phyloP scores from a whole-genome alignment of 1,139 yeast genomes.

The Suhomyces yuchorum region DNA sequence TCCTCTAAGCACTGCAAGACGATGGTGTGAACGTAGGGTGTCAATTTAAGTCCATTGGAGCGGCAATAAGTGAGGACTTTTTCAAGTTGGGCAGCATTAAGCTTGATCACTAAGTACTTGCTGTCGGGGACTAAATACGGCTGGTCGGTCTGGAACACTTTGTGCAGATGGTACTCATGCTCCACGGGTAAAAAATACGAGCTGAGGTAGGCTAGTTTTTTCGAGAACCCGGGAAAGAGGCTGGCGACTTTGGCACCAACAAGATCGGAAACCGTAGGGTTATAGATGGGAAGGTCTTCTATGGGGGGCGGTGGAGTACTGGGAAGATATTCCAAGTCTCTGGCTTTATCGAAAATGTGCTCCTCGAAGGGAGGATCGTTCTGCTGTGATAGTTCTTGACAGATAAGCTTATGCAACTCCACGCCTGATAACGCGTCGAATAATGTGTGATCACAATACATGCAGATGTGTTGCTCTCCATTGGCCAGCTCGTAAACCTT shows the following conservation, averaged over 20 bases:
- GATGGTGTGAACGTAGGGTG: slow-evolving; percentile 15
- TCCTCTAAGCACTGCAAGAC: slow-evolving; percentile 14
- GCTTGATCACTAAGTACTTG: slow-evolving; percentile 13
- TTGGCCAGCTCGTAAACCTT: slow-evolving; percentile 16
- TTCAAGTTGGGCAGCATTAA: slow-evolving; percentile 7
- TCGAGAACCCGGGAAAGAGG: not conserved
- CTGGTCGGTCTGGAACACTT: not conserved
- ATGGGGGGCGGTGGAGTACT: not conserved
- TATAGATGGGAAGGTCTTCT: not conserved
- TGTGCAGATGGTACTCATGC: not conserved
- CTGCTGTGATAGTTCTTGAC: slow-evolving; percentile 9
- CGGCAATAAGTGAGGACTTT: slow-evolving; percentile 11
- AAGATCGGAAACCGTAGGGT: not conserved
- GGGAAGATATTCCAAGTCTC: slow-evolving; percentile 4
- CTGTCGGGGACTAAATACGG: not conserved
- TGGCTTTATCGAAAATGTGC: slow-evolving; percentile 3
- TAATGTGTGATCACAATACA: slow-evolving; percentile 16
- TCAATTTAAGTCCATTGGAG: slow-evolving; percentile 10
- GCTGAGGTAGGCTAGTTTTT: not conserved
- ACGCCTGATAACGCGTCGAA: slow-evolving; percentile 19
- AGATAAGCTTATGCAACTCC: slow-evolving; percentile 16
- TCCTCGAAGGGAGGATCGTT: slow-evolving; percentile 5
- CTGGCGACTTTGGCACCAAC: not conserved
- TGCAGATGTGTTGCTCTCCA: slow-evolving; percentile 12
- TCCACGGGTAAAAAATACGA: not conserved